phyloP scores from a whole-genome alignment of 257 asterid species.

The Solanum pennellii region DNA sequence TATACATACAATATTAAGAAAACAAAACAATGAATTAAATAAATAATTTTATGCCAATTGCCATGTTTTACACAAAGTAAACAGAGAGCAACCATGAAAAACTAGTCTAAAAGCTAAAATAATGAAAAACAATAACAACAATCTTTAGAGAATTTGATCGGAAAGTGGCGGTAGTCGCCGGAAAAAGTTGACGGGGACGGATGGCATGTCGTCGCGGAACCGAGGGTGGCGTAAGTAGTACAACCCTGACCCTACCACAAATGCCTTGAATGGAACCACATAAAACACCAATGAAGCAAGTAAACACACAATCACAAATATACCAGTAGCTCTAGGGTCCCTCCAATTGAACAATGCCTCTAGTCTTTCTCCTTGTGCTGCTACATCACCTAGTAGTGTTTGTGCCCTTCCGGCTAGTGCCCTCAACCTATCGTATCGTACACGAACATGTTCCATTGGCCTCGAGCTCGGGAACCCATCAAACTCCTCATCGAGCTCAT shows the following conservation, averaged over 20 bases:
- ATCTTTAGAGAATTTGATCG: slow-evolving; percentile 52
- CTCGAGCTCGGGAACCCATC: slow-evolving; percentile 67
- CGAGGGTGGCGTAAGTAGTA: slow-evolving; percentile 83
- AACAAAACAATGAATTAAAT: background rate
- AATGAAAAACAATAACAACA: background rate
- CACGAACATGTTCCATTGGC: slow-evolving; percentile 40
- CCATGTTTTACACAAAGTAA: background rate
- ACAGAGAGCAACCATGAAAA: background rate
- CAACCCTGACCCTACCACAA: slow-evolving; percentile 47
- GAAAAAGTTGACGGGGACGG: slow-evolving; percentile 65
- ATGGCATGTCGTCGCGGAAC: slow-evolving; percentile 87
- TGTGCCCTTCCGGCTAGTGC: slow-evolving; percentile 86
- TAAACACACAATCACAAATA: slow-evolving; percentile 54
- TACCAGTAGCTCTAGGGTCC: slow-evolving; percentile 79
- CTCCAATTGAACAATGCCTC: slow-evolving; percentile 89
- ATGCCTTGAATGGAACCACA: slow-evolving; percentile 56
- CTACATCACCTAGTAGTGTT: slow-evolving; percentile 67
- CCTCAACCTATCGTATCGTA: slow-evolving; percentile 62
- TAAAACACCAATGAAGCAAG: slow-evolving; percentile 62
- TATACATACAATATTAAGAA: background rate
- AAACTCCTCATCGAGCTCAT: slow-evolving; percentile 80
- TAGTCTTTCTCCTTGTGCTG: slow-evolving; percentile 83
- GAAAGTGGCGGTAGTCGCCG: slow-evolving; percentile 77
- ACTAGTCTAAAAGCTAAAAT: background rate
- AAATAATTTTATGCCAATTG: background rate